Evolutionary conservation across 1,284 basidiomycete species (phyloP).

Genomic region (Microbotryomycetes sp.): DNA sequence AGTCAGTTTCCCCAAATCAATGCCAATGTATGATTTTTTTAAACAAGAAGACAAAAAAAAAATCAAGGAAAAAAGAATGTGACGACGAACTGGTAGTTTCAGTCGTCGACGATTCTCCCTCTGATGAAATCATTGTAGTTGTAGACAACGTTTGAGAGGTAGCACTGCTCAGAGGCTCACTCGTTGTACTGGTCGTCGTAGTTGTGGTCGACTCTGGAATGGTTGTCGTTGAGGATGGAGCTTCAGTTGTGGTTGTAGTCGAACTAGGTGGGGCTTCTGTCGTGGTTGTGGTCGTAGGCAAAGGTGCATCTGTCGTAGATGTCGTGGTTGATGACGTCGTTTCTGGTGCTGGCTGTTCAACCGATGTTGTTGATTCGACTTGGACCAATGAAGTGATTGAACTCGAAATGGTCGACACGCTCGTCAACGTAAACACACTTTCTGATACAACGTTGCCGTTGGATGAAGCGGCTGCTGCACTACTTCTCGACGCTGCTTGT

Average conservation of each 20-base stretch:
- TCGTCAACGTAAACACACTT: not conserved
- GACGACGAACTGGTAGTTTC: not conserved
- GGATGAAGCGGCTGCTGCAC: not conserved
- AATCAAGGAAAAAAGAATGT: too few species aligned
- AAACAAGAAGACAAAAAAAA: not conserved
- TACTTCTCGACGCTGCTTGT: not conserved
- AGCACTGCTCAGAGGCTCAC: not conserved
- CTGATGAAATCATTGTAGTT: too few species aligned
- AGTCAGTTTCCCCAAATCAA: too few species aligned
- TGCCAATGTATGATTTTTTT: too few species aligned
- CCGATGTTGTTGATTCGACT: not conserved
- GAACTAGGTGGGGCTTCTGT: not conserved
- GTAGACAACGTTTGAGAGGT: too few species aligned
- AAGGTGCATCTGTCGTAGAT: not conserved
- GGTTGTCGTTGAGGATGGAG: not conserved
- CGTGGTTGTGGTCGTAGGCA: not conserved
- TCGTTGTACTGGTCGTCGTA: not conserved
- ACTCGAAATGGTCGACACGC: slow-evolving; percentile 9
- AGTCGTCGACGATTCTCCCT: too few species aligned
- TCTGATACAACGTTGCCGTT: slow-evolving; percentile 1
- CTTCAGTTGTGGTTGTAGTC: not conserved
- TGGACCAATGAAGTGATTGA: not conserved
- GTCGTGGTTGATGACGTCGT: not conserved
- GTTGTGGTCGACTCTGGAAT: not conserved
- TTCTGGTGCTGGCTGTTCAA: not conserved